Evolutionary conservation across 345 rosid species (phyloP), one percentile per base, ranked within the genome.

Genomic region (Iberis pinnata): DNA sequence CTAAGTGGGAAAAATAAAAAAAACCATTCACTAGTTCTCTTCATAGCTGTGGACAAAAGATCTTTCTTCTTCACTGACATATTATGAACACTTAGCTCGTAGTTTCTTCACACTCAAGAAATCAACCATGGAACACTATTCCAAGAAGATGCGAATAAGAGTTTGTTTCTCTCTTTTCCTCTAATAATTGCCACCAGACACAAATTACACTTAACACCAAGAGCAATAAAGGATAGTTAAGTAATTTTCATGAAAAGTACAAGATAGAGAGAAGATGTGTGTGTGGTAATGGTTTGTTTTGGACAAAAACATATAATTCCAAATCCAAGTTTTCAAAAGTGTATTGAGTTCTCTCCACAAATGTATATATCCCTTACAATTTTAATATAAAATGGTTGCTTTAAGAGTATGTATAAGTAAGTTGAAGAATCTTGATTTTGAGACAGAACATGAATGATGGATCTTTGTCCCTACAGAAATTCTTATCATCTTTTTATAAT

Each of bases 21-120:
- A 29, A 61, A 86, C 98, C 98, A 86, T 67, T 84, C 92, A 58
- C 83, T 84, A 49, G 98, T 90, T 81, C 96, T 79, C 78, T 82
- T 85, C 98, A 84, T 84, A 46, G 79, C 93, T 53, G 89, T 58
- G 31, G 95, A 76, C 62, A 80, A 65, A 72, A 81, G 93, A 69
- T 84, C 96, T 70, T 84, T 78, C 76, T 78, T 87, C 68, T 74
- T 78, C 40, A 80, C 58, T 49, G 75, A 60, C 88, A 75, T 87
- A 70, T 52, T 73, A 68, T 48, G 18, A 64, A 50, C 53, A 32
- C 70, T 41, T 13, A 3, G 56, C 69, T 55, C 56, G 66, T 52
- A 59, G 65, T 67, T 63, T 71, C 75, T 38, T 75, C 60, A 65
- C 49, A 58, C 75, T 47, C 67, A 81, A 63, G 61, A 38, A 67